Evolutionary conservation across 805 yeast genomes (phyloP), one percentile per base, ranked within the genome.

Genomic region (Komagataella mondaviorum): DNA sequence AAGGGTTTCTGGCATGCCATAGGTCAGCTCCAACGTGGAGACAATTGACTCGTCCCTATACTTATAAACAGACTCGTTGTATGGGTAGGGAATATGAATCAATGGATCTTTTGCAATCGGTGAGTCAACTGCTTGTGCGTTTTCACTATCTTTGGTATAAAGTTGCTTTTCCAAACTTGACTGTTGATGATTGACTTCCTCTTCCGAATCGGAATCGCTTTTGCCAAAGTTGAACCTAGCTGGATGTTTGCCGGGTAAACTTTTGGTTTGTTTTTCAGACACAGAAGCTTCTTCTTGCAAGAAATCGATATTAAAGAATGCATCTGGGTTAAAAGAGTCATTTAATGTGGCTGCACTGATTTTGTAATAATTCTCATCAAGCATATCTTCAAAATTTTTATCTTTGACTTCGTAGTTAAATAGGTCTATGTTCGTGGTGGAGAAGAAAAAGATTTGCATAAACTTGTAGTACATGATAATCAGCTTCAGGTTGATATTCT

Each of bases 381-480:
- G 47, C 30, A 71, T 61, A 56, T 77, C 82, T 53, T 70, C 71
- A 55, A 73, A 75, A n/a, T 72, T 71, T 44, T 60, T 64, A 8
- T 66, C 71, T 36, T 58, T 55, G n/a, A 77, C 71, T 22, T 68
- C 57, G 57, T 76, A 78, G 56, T 75, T 73, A 54, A 70, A 68
- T 12, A 68, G 57, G 56, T 74, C 78, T 45, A 78, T 71, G 1
- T 74, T 66, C 45, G 76, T 75, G 1, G 82, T 76, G 10, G 80
- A 70, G 53, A 65, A 71, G 57, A 65, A 77, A 51, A 73, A 69
- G 14, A 70, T 57, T 54, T 63, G 58, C 54, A 67, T 55, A 48
- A 63, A 55, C 60, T 66, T 53, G 55, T 63, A 59, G 73, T 68
- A 65, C 22, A 54, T 49, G 45, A 60, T 48, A 24, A 66, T 49